Percentiles rank a stretch among this genome's conserved stretches.
Conservation (phyloP, 208 protist genomes). For the Kentomonas sorsogonicus region DNA sequence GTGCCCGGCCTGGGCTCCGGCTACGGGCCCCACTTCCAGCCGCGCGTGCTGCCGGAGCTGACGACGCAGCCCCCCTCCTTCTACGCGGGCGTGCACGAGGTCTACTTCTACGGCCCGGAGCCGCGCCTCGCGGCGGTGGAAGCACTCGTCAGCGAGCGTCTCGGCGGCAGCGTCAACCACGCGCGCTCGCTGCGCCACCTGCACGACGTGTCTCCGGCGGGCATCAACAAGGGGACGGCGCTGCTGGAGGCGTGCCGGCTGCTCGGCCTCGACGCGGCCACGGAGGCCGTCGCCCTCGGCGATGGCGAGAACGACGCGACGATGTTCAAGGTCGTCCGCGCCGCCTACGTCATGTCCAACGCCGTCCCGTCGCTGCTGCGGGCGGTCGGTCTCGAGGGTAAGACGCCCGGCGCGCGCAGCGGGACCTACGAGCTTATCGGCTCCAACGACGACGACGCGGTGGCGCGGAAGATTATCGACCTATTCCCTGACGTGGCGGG, state of each 20-base stretch:
- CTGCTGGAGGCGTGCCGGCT: constrained; percentile 30
- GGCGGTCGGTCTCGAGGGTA: too few species aligned
- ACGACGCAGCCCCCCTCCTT: constrained; percentile 1
- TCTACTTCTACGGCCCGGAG: constrained; percentile 28
- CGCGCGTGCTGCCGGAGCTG: constrained; percentile 20
- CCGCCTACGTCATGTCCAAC: constrained; percentile 63
- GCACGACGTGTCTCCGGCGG: constrained; percentile 27
- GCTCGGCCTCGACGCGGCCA: constrained; percentile 16
- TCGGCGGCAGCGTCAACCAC: constrained; percentile 16
- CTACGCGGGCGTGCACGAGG: constrained; percentile 20
- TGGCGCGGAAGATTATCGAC: constrained; percentile 29
- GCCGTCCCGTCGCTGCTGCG: constrained; percentile 23
- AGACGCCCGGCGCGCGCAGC: too few species aligned
- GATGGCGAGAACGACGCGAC: constrained; percentile 63
- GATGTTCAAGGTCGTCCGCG: constrained; percentile 41
- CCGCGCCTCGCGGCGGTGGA: constrained; percentile 15
- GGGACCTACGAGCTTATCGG: constrained; percentile 7
- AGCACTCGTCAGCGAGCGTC: constrained; percentile 2
- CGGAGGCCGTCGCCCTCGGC: constrained; percentile 60
- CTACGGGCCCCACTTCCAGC: constrained; percentile 25
- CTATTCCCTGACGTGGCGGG: too few species aligned
- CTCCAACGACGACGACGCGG: constrained; percentile 27
- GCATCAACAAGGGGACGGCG: constrained; percentile 47
- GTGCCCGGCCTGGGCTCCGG: constrained; percentile 14
- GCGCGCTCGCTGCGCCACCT: constrained; percentile 33